Percentiles rank a stretch among this genome's conserved stretches.
Conservation (phyloP, 164 flowering plant species). For the Nymphaea colorata region DNA sequence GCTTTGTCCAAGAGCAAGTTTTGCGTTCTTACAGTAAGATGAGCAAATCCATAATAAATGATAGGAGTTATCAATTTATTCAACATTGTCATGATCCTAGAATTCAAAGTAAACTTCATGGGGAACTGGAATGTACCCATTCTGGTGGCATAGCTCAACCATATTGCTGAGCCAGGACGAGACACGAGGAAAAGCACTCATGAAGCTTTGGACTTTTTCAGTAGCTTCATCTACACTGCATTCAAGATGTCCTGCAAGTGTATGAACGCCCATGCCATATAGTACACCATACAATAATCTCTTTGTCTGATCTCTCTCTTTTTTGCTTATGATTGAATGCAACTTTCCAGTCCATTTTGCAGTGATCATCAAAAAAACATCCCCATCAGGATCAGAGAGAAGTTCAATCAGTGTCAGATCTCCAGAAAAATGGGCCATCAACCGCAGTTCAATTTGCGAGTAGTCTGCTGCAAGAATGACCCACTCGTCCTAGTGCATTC, state of each 20-base stretch:
- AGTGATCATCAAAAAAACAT: constrained; percentile 83
- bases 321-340: constrained; percentile 39
- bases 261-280: constrained; percentile 92
- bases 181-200: constrained; percentile 78
- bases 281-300: constrained; percentile 92
- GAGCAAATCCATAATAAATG: no score
- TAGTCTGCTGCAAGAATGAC: constrained; percentile 83
- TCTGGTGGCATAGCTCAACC: constrained; percentile 58
- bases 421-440: constrained; percentile 97
- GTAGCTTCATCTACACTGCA: constrained; percentile 78
- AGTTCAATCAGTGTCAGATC: constrained; percentile 62
- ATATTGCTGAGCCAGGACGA: constrained; percentile 85
- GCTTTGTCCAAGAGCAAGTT: no score
- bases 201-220: constrained; percentile 71
- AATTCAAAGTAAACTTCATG: not conserved
- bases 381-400: constrained; percentile 62
- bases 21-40: no score
- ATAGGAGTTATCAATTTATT: no score
- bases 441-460: constrained; percentile 90
- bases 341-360: constrained; percentile 76
- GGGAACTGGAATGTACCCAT: constrained; percentile 47
- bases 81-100: no score
- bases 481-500: constrained; percentile 63
- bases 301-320: constrained; percentile 81
- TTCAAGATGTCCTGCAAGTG: constrained; percentile 72